Evolutionary conservation across 306 rosid species (phyloP).

Genomic region (Quercus gilva): DNA sequence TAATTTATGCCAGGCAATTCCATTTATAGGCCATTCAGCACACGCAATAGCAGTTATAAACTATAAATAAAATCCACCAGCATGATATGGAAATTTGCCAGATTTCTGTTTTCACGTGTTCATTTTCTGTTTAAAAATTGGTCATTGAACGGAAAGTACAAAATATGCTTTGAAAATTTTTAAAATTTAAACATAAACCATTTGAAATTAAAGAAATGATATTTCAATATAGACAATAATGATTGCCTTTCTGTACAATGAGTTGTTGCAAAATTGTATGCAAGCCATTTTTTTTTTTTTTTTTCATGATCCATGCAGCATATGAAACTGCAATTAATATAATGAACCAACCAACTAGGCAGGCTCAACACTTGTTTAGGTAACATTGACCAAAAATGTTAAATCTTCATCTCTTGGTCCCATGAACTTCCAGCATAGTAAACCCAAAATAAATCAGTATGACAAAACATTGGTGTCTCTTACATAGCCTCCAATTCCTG

Average conservation of each 20-base stretch:
- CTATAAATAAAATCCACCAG: too few relatives aligned
- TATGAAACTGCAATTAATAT: background rate
- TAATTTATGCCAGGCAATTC: too few relatives aligned
- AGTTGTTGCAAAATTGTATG: background rate
- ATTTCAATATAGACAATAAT: background rate
- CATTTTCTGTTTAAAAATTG: too few relatives aligned
- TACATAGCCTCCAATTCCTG: constrained; percentile 50
- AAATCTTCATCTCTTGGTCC: background rate
- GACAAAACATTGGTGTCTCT: constrained; percentile 2
- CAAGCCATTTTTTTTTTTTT: background rate
- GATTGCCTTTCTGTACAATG: constrained; percentile 12
- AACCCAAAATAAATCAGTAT: background rate
- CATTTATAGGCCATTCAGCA: too few relatives aligned
- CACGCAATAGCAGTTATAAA: too few relatives aligned
- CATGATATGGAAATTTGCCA: too few relatives aligned
- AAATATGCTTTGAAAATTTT: too few relatives aligned
- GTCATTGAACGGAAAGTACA: too few relatives aligned
- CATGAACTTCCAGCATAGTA: constrained; percentile 14
- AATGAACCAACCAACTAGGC: background rate
- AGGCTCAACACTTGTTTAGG: background rate
- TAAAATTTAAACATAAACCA: background rate
- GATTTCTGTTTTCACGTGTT: too few relatives aligned
- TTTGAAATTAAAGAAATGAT: background rate
- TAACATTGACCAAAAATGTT: background rate
- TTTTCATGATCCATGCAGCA: background rate